Conservation (phyloP, 2,329 filamentous ascomycete genomes). For the Trichoderma lentiforme region DNA sequence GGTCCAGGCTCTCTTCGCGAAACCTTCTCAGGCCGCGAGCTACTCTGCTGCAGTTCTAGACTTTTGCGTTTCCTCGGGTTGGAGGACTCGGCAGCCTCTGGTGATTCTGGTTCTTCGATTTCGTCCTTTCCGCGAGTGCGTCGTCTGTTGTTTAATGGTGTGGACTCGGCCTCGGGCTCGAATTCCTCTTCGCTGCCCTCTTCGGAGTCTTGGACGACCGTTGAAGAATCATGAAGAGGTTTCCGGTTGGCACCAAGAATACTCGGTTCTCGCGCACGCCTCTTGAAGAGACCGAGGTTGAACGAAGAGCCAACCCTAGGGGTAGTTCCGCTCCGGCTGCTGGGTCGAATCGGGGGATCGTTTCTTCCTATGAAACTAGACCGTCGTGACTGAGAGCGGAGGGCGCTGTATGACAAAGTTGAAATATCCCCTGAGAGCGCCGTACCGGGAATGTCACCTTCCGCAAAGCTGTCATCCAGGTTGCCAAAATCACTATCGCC, state of each 20-base stretch:
- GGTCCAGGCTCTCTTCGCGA: conserved; percentile 29
- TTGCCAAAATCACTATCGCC: conserved; percentile 49
- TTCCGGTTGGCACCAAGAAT: conserved; percentile 55
- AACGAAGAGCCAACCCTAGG: conserved; percentile 49
- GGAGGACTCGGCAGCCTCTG: conserved; percentile 28
- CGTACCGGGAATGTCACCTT: conserved; percentile 35
- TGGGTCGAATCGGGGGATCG: conserved; percentile 51
- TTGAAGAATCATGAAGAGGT: conserved; percentile 34
- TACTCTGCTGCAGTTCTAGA: conserved; percentile 40
- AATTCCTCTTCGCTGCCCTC: conserved; percentile 46
- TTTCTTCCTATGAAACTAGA: conserved; percentile 51
- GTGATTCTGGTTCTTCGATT: conserved; percentile 24
- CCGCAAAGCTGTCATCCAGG: conserved; percentile 42
- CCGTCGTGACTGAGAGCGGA: conserved; percentile 45
- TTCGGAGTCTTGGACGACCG: conserved; percentile 31
- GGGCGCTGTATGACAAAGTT: conserved; percentile 45
- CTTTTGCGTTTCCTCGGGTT: conserved; percentile 57
- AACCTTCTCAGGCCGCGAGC: conserved; percentile 37
- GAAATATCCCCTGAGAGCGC: conserved; percentile 43
- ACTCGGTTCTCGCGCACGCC: conserved; percentile 58
- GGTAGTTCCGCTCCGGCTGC: conserved; percentile 48
- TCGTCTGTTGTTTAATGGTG: conserved; percentile 52
- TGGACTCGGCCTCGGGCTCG: conserved; percentile 66
- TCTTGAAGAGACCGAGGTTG: conserved; percentile 56
- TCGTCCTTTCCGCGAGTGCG: conserved; percentile 34